Conservation (phyloP, 148 eudicot species). For the Diospyros kaki region DNA sequence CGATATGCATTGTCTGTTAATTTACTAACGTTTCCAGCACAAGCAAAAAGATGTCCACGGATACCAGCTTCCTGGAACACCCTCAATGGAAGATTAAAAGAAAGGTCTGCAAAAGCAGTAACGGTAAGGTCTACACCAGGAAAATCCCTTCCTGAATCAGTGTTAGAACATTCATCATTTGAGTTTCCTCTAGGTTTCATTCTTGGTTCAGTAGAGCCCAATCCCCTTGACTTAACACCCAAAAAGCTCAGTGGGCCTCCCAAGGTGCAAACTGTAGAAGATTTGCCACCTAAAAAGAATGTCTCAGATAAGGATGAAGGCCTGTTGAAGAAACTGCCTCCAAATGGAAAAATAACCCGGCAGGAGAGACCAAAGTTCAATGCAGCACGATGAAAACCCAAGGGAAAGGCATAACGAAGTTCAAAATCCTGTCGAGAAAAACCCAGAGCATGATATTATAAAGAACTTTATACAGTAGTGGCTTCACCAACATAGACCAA, state of each 20-base stretch:
- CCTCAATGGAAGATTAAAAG: conserved; percentile 77
- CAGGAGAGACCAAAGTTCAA: conserved; percentile 67
- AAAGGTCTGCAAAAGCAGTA: conserved; percentile 84
- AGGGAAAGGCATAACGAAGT: conserved; percentile 69
- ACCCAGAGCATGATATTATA: conserved; percentile 8
- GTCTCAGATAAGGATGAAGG: conserved; percentile 72
- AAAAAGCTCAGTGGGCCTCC: conserved; percentile 67
- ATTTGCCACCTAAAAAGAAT: conserved; percentile 82
- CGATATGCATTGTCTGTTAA: conserved; percentile 60
- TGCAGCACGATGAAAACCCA: conserved; percentile 73
- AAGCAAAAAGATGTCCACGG: conserved; percentile 77
- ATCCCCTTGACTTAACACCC: conserved; percentile 76
- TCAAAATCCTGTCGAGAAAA: conserved; percentile 65
- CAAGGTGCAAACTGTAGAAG: conserved; percentile 78
- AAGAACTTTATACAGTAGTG: neutral
- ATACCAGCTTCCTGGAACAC: conserved; percentile 76
- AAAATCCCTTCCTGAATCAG: conserved; percentile 45
- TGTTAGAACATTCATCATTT: conserved; percentile 26
- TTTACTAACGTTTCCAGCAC: conserved; percentile 69
- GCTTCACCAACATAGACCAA: neutral
- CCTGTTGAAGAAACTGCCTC: conserved; percentile 51
- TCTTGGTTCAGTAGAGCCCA: conserved; percentile 78
- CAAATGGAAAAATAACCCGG: conserved; percentile 80
- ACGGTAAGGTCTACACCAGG: conserved; percentile 88
- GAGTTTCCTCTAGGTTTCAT: conserved; percentile 44